Evolutionary conservation across 2,329 filamentous ascomycete species (phyloP), one percentile per base, ranked within the genome.

Genomic region (Aureobasidium sp.): DNA sequence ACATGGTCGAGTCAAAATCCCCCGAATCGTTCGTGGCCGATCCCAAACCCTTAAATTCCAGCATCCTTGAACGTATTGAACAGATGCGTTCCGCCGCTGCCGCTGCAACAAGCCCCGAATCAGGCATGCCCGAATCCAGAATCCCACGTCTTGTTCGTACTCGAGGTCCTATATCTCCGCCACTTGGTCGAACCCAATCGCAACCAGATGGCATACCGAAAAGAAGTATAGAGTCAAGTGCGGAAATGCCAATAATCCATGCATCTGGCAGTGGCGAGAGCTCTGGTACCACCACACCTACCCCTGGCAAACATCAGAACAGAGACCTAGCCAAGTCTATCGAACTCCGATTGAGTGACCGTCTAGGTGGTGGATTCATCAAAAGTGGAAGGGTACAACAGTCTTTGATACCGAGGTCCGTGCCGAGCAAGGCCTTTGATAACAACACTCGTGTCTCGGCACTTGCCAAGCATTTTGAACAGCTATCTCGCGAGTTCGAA

Each of bases 391-490:
- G 82, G 64, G 69, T 77, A 4, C 71, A 76, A 4, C 78, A 81
- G 37, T 97, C 94, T 1, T 82, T 93, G 45, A 97, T 99, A 63
- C 92, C 92, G 32, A 86, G 94, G 34, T 94, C 94, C 30, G 85
- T 96, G 32, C 86, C 88, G 54, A 70, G 73, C 54, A 89, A 86
- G 70, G 86, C 83, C 67, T 83, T 87, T 58, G 63, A 65, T 29
- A 60, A 60, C 21, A 63, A 62, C 8, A 85, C 89, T 3, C 90
- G 89, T 69, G 94, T 99, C 2, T 95, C 91, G 9, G 91, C 87
- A n/a, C 80, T 99, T 53, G 91, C 94, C 21, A 90, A 90, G 67
- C 94, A 97, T 72, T 97, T 99, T 71, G 95, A 99, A 74, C 92
- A 97, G 73, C 81, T 99, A 62, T 97, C 91, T 68, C 87, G 92